phyloP scores from a whole-genome alignment of 768 basidiomycete genomes.

The Hysterangium stoloniferum region DNA sequence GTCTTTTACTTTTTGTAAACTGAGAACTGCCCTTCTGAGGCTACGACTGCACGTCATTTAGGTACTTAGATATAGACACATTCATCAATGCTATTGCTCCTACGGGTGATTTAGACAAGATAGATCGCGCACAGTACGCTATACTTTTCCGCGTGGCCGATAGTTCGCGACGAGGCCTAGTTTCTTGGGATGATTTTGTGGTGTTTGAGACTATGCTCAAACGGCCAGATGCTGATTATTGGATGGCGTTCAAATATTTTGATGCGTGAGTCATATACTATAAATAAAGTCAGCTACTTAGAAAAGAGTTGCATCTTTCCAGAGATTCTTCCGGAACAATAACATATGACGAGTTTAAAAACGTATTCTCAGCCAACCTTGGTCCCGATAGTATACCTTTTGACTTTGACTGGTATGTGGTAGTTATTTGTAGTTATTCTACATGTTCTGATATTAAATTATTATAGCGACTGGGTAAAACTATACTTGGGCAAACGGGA shows the following conservation, averaged over 20 bases:
- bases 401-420: constrained; percentile 77
- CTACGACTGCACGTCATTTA: constrained; percentile 29
- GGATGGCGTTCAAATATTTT: constrained; percentile 94
- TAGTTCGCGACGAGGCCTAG: constrained; percentile 59
- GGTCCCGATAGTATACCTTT: constrained; percentile 83
- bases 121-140: constrained; percentile 81
- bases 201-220: constrained; percentile 92
- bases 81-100: constrained; percentile 97
- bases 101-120: constrained; percentile 73
- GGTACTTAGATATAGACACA: constrained; percentile 78
- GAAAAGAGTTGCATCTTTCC: constrained; percentile 14
- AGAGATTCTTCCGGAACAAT: constrained; percentile 91
- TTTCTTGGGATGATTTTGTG: constrained; percentile 94
- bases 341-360: constrained; percentile 91
- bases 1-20: constrained; percentile 25
- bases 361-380: constrained; percentile 76
- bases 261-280: constrained; percentile 63
- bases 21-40: too few species aligned
- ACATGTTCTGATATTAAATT: neutral
- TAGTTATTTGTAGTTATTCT: neutral
- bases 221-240: constrained; percentile 93
- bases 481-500: constrained; percentile 92
- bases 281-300: neutral
- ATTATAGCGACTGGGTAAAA: constrained; percentile 83
- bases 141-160: constrained; percentile 89